Evolutionary conservation across 1,284 basidiomycete genomes (phyloP).

Genomic region (Heterobasidion irregulare): DNA sequence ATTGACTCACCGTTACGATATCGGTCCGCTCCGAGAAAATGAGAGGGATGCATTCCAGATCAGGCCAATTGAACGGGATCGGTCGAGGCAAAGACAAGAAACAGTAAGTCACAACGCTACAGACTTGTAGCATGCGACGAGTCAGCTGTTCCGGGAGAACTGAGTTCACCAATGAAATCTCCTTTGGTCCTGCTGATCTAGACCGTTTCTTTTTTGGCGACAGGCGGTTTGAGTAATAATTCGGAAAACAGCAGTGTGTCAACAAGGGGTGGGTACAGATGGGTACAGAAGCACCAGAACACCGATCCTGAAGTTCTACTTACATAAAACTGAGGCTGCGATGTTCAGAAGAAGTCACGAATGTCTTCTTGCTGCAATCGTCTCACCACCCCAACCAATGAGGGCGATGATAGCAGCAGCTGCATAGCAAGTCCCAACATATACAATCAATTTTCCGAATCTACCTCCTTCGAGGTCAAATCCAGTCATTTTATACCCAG

Average conservation of each 20-base stretch:
- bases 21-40: not conserved
- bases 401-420: slow-evolving; percentile 20
- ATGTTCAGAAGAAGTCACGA: not conserved
- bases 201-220: not conserved
- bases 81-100: not conserved
- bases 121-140: too few relatives aligned
- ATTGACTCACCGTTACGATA: not conserved
- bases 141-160: not conserved
- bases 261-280: too few relatives aligned
- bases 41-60: not conserved
- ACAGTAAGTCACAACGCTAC: not conserved
- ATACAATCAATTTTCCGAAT: slow-evolving; percentile 26
- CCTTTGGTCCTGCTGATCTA: not conserved
- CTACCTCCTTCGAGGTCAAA: slow-evolving; percentile 25
- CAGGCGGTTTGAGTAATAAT: not conserved
- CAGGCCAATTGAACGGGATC: not conserved
- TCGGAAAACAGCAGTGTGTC: not conserved
- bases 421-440: slow-evolving; percentile 27
- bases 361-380: not conserved
- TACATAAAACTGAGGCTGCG: not conserved
- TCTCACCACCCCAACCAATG: slow-evolving; percentile 13
- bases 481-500: slow-evolving; percentile 14
- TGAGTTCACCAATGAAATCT: not conserved
- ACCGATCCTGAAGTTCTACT: not conserved
- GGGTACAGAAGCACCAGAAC: too few relatives aligned